Conservation (phyloP, 805 yeast species). For the Maudiozyma barnettii region DNA sequence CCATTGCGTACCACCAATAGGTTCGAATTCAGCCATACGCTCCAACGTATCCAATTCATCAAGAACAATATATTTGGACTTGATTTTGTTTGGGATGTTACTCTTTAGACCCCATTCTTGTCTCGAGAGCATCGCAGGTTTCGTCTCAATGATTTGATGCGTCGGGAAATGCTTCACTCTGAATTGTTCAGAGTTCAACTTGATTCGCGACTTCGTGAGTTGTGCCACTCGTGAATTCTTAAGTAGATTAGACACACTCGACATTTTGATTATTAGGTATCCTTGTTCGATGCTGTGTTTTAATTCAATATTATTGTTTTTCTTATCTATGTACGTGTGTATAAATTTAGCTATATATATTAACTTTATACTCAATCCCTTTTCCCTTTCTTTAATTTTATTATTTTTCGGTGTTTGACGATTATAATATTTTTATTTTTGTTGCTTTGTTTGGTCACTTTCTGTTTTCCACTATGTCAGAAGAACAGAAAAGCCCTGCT, state of each 20-base stretch:
- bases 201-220: constrained; percentile 15
- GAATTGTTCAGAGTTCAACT: constrained; percentile 2
- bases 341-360: too few relatives aligned
- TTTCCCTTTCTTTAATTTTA: too few relatives aligned
- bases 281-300: too few relatives aligned
- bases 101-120: constrained; percentile 73
- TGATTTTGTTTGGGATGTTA: constrained; percentile 53
- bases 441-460: too few relatives aligned
- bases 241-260: constrained; percentile 4
- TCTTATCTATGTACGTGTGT: too few relatives aligned
- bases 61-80: constrained; percentile 48
- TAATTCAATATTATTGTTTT: too few relatives aligned
- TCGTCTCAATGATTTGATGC: constrained; percentile 64
- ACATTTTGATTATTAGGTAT: constrained; percentile 4
- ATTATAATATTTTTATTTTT: too few relatives aligned
- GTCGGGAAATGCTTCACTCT: constrained; percentile 40
- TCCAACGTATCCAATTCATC: constrained; percentile 60
- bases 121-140: constrained; percentile 50
- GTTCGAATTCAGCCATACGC: constrained; percentile 63
- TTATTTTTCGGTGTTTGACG: too few relatives aligned
- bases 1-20: constrained; percentile 46
- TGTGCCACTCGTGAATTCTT: constrained; percentile 30
- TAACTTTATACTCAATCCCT: too few relatives aligned
- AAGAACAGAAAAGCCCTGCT: too few relatives aligned
- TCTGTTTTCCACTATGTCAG: too few relatives aligned